Evolutionary conservation across 148 eudicot species (phyloP).

Genomic region (Tetragonia tetragonoides): DNA sequence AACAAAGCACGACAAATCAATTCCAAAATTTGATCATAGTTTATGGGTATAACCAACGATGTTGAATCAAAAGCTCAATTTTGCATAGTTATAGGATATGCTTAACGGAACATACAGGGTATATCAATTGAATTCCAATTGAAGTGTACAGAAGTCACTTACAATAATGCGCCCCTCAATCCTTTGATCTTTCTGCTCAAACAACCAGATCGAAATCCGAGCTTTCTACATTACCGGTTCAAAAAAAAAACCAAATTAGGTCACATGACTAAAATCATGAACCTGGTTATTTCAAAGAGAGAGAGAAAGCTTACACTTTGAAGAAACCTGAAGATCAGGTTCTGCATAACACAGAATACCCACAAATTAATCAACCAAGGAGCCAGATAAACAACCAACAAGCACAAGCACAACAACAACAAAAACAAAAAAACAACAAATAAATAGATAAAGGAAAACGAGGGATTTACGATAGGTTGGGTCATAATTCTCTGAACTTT

Average conservation of each 20-base stretch:
- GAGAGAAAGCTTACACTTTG: conserved; percentile 30
- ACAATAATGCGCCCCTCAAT: conserved; percentile 94
- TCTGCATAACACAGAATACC: conserved; percentile 16
- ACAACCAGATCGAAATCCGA: conserved; percentile 91
- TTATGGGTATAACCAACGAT: too few species aligned
- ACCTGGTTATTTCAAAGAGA: too few species aligned
- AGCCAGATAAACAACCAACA: background rate
- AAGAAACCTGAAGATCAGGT: conserved; percentile 49
- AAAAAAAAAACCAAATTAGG: background rate
- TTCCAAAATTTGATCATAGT: too few species aligned
- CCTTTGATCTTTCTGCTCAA: conserved; percentile 94
- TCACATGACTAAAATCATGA: background rate
- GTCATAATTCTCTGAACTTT: conserved; percentile 56
- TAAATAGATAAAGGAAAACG: background rate
- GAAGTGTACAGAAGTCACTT: conserved; percentile 16
- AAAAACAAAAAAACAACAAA: background rate
- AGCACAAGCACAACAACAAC: background rate
- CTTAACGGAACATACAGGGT: background rate
- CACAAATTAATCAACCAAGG: background rate
- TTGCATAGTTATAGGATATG: background rate
- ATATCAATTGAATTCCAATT: background rate
- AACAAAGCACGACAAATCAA: too few species aligned
- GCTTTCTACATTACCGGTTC: conserved; percentile 54
- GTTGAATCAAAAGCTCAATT: too few species aligned
- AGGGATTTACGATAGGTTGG: conserved; percentile 37